Base-by-base conservation (phyloP, 2,329 filamentous ascomycete species). In the Penicillium concentricum region DNA sequence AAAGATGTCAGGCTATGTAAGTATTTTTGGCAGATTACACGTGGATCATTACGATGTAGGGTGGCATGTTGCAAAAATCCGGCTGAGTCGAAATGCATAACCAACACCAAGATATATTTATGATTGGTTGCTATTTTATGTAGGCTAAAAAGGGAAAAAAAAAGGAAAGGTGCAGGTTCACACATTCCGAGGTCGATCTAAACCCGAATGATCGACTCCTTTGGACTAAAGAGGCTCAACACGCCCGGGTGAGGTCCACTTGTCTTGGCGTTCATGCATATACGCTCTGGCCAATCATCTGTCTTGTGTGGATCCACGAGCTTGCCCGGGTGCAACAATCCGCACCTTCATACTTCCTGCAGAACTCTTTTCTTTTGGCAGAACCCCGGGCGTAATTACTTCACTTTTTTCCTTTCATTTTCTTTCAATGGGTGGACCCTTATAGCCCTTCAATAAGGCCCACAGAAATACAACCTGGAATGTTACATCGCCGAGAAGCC, bases 181-280 rank as follows among this genome's bases (percentile, higher is more conserved):
- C 35, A 39, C 9, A n/a, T 38, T 41, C 44, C 34, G 30, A 42
- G 20, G 50, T 30, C 34, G 53, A 55, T 45, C 39, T 20, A 9
- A 26, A 38, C 34, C 47, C 15, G 32, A 45, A 51, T 38, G 5
- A 38, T 44, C 32, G 26, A 18, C 37, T 34, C n/a, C 35, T 47
- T 20, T n/a, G 28, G 28, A 22, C 26, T 15, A 22, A 56, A 51
- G 53, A 56, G 53, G 53, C 53, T 54, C 51, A 48, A 54, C 43
- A 28, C 28, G 18, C 42, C 43, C 20, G 22, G 52, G 22, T 8
- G 13, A n/a, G 39, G 22, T 4, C 46, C 53, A 51, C 53, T 16
- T 41, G 30, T 4, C 51, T 55, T 55, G 24, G 39, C 18, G 32
- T 45, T 16, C 18, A 16, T 32, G 46, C 53, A 51, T 55, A 45